Evolutionary conservation across 768 basidiomycete genomes (phyloP), one percentile per base, ranked within the genome.

Genomic region (Pleurotus platypus): DNA sequence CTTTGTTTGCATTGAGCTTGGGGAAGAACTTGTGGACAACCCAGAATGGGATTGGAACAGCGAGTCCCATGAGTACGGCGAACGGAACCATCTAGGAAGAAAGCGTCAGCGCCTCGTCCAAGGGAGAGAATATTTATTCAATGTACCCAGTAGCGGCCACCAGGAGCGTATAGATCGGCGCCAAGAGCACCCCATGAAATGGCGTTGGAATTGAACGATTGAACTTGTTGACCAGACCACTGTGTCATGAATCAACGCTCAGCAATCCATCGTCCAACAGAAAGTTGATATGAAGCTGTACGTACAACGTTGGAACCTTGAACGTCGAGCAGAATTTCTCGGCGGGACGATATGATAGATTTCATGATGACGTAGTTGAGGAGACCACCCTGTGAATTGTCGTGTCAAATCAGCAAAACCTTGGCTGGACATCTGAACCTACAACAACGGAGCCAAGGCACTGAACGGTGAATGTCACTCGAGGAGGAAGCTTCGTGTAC

Each of bases 401-500:
- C 4, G 2, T 7, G 12, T 18, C n/a, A 18, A 30, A 35, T 9
- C n/a, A 26, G 3, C 27, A 37, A 20, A 11, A 38, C 35, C 11
- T 15, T 13, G 18, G 15, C 55, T 26, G 12, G 35, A 20, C 16
- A 39, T 49, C 62, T 60, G 69, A 62, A 62, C 75, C 58, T 54
- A 81, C 85, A 35, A 87, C 69, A 43, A 87, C 67, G 5, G 83
- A 80, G 1, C 86, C 85, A 46, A 78, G 53, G 30, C 73, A 75
- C 63, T 86, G 85, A 5, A 82, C 82, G 16, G 77, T 73, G 67
- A 88, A 87, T 2, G 85, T 81, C 35, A 79, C 78, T 7, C 84
- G 81, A 46, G 86, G 86, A 38, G 85, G 83, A 42, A 87, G 75
- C 69, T 87, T 87, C 20, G 78, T 76, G 62, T 78, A 73, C 64